A percentile compares a stretch with the other conserved stretches of the same genome.
Conservation (phyloP, 345 rosid species). For the Aquilaria yunnanensis region DNA sequence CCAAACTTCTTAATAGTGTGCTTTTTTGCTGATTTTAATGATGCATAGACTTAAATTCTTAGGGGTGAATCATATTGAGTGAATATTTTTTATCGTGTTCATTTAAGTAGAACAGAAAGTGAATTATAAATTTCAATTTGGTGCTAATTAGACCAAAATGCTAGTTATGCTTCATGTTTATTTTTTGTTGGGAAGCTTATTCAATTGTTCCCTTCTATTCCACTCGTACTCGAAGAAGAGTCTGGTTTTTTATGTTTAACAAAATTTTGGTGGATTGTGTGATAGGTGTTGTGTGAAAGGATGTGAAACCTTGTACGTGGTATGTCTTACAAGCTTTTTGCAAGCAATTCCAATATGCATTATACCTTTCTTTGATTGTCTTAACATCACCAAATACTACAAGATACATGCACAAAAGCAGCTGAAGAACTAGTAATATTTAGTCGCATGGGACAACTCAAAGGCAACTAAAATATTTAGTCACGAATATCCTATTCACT, state of each 20-base stretch:
- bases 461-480: no score
- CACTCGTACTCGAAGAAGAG: conserved; percentile 93
- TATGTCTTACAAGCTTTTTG: conserved; percentile 21
- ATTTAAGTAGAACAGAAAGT: background rate
- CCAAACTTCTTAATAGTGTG: background rate
- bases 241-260: conserved; percentile 48
- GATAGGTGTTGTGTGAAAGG: conserved; percentile 59
- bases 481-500: no score
- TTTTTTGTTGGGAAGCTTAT: conserved; percentile 48
- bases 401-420: no score
- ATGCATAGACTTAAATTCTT: background rate
- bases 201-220: conserved; percentile 69
- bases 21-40: background rate
- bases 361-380: background rate
- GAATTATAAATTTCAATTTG: no score
- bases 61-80: no score
- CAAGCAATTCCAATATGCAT: background rate
- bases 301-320: conserved; percentile 78
- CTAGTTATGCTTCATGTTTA: conserved; percentile 4
- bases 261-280: conserved; percentile 66
- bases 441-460: no score
- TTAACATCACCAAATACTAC: background rate
- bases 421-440: no score
- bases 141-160: conserved; percentile 1
- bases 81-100: background rate